Percentiles rank a stretch among this genome's conserved stretches.
phyloP scores from a whole-genome alignment of 139 green algal species.

The Prasinococcaceae sp. region DNA sequence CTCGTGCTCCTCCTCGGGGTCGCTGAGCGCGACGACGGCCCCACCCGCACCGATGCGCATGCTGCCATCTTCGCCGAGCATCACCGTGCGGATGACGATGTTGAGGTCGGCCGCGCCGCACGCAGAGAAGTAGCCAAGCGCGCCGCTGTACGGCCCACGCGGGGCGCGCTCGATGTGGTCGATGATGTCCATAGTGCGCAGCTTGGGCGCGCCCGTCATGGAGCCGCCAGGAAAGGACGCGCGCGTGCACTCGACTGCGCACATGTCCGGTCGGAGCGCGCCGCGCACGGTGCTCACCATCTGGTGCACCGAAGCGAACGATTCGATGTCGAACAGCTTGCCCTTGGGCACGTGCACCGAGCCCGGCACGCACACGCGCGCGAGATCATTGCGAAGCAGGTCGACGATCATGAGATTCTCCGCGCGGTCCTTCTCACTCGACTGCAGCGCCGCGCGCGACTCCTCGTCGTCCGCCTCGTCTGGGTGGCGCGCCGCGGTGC shows the following conservation, averaged over 20 bases:
- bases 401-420: conserved; percentile 99
- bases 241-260: conserved; percentile 44
- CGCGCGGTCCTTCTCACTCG: conserved; percentile 78
- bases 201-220: conserved; percentile 73
- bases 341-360: conserved; percentile 61
- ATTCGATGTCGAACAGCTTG: conserved; percentile 85
- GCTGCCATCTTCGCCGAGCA: conserved; percentile 28
- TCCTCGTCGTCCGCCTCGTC: conserved; percentile 38
- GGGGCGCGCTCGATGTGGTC: conserved; percentile 66
- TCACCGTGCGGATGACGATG: conserved; percentile 90
- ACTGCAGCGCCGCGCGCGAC: conserved; percentile 29
- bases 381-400: conserved; percentile 94
- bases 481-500: conserved; percentile 38
- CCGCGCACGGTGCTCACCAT: conserved; percentile 77
- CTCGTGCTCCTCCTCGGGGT: conserved; percentile 60
- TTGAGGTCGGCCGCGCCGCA: conserved; percentile 93
- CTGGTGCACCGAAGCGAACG: conserved; percentile 86
- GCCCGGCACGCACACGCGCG: conserved; percentile 47
- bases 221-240: conserved; percentile 83
- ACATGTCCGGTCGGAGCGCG: background rate
- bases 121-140: conserved; percentile 72
- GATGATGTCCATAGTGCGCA: conserved; percentile 64
- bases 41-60: conserved; percentile 79
- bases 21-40: conserved; percentile 79
- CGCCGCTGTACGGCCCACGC: conserved; percentile 79